Evolutionary conservation across 768 basidiomycete species (phyloP), one percentile per base, ranked within the genome.

Genomic region (Pulveroboletus sp.): DNA sequence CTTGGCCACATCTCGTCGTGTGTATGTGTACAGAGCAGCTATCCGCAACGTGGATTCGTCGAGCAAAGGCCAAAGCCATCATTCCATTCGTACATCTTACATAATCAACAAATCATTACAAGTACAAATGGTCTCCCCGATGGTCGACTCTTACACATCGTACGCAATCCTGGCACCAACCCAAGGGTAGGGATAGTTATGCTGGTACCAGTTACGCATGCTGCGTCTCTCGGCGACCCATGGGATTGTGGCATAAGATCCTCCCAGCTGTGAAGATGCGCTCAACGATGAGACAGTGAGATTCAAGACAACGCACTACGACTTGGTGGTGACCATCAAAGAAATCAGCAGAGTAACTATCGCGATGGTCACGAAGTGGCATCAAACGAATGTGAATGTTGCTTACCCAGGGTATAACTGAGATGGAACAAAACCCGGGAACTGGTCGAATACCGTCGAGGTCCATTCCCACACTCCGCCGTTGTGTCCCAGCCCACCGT

Each of bases 401-500:
- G 54, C 71, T 54, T 72, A 93, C 74, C 92, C 96, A 24, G 96
- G 96, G 66, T 98, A 99, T 43, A 95, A 62, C 32, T 68, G 68
- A 1, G 89, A 93, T 8, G 83, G 74, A 39, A 74, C 74, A 63
- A 86, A 99, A 0, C 91, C 93, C 2, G 90, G 83, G 53, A 81
- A 74, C 26, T 72, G 73, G 18, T 82, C 84, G 39, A 94, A 78
- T 27, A 76, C 57, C 14, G 93, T 93, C 17, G 86, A 86, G 0
- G 95, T 96, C 94, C 94, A 98, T 72, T 97, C 93, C 93, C 95
- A 99, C 14, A 96, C 86, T 6, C 96, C 96, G 7, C 96, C 96
- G 57, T 99, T 97, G 54, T 83, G 81, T 10, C 89, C 87, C 64
- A 72, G 79, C 3, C 82, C 80, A 18, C 67, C 75, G 50, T 63